A percentile compares a stretch with the other conserved stretches of the same genome.
phyloP scores from a whole-genome alignment of 371 early-diverging fungal genomes.

The Vairimorpha necatrix region DNA sequence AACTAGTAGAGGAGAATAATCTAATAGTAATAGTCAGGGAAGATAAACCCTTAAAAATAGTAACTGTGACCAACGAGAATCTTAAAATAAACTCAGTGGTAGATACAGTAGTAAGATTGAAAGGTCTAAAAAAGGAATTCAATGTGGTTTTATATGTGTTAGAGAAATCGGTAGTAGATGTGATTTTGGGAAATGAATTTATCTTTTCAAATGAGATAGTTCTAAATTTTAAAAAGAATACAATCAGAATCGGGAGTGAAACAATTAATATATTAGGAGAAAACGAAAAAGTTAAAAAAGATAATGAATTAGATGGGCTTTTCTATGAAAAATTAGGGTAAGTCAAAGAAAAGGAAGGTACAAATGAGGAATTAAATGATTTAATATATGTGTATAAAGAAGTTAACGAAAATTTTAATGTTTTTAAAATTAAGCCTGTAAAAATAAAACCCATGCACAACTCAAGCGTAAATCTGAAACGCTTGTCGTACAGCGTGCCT shows the following conservation, averaged over 20 bases:
- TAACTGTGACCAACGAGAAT: background rate
- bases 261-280: background rate
- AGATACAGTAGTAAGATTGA: background rate
- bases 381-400: background rate
- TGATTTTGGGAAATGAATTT: background rate
- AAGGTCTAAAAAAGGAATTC: background rate
- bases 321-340: background rate
- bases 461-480: background rate
- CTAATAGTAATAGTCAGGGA: constrained; percentile 43
- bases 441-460: background rate
- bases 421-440: background rate
- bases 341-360: background rate
- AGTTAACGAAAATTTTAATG: background rate
- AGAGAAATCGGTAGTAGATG: background rate
- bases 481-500: background rate
- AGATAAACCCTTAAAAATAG: background rate
- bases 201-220: background rate
- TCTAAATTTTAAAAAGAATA: constrained; percentile 2
- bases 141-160: background rate
- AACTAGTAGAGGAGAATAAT: background rate
- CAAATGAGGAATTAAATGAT: background rate
- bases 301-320: background rate
- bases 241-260: background rate
- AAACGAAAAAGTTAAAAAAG: background rate
- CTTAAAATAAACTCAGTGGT: background rate